Evolutionary conservation across 2,329 filamentous ascomycete species (phyloP).

Genomic region (Penicillium sp.): DNA sequence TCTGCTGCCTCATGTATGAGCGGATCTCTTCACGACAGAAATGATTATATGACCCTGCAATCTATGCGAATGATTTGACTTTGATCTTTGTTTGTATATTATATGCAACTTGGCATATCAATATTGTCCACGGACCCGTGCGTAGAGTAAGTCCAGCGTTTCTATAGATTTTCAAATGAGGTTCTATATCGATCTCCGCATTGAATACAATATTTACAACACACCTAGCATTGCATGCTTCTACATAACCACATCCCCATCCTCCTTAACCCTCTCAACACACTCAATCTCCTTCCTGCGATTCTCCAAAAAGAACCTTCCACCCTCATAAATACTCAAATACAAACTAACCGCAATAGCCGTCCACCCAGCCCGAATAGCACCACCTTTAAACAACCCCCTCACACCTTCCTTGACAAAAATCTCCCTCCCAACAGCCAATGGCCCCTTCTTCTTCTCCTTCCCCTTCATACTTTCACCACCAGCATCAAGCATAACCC

Average conservation of each 20-base stretch:
- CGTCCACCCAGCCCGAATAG: constrained; percentile 72
- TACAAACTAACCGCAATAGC: constrained; percentile 78
- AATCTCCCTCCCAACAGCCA: constrained; percentile 62
- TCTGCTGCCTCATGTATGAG: neutral
- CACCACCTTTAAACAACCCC: constrained; percentile 69
- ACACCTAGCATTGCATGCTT: too few species aligned
- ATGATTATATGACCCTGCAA: constrained; percentile 3
- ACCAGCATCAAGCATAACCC: constrained; percentile 72
- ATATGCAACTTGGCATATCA: too few species aligned
- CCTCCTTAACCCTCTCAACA: neutral
- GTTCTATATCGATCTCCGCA: too few species aligned
- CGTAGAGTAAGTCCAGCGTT: too few species aligned
- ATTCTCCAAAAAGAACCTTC: constrained; percentile 57
- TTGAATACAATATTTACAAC: too few species aligned
- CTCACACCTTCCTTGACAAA: constrained; percentile 62
- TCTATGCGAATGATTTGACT: neutral
- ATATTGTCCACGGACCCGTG: too few species aligned
- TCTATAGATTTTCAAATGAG: too few species aligned
- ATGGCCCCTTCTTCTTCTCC: constrained; percentile 37
- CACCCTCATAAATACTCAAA: constrained; percentile 78
- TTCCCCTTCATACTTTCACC: constrained; percentile 11
- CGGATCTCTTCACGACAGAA: constrained; percentile 10
- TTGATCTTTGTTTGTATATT: too few species aligned
- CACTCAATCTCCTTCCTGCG: constrained; percentile 22
- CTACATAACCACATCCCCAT: constrained; percentile 3